Percentiles rank a stretch among this genome's conserved stretches.
Evolutionary conservation across 1,284 basidiomycete species (phyloP).

Genomic region (Sphaerobolus stellatus): DNA sequence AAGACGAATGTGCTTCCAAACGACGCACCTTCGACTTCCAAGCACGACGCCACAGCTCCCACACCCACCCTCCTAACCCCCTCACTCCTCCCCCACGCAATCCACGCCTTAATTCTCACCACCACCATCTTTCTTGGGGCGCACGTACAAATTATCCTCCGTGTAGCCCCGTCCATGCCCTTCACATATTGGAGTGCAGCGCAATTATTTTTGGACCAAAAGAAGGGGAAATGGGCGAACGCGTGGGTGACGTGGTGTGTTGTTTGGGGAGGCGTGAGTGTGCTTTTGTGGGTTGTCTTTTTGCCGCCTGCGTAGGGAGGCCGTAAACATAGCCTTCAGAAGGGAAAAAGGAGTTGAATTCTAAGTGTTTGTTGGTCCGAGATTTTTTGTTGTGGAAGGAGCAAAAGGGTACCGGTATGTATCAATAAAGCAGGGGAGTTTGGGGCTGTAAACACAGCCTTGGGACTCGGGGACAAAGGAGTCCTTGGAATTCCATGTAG

Average conservation of each 20-base stretch:
- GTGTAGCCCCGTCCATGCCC: slow-evolving; percentile 78
- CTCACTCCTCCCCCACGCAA: slow-evolving; percentile 59
- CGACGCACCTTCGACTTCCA: too few species aligned
- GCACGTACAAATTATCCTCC: slow-evolving; percentile 89
- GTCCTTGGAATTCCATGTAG: too few species aligned
- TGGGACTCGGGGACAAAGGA: too few species aligned
- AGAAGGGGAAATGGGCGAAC: slow-evolving; percentile 42
- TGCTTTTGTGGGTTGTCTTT: slow-evolving; percentile 84
- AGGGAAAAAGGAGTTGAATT: too few species aligned
- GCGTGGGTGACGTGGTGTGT: slow-evolving; percentile 72
- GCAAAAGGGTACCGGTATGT: too few species aligned
- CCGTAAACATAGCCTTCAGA: too few species aligned
- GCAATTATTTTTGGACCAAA: slow-evolving; percentile 55
- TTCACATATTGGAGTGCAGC: slow-evolving; percentile 84
- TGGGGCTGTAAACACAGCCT: too few species aligned
- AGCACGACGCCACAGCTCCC: too few species aligned
- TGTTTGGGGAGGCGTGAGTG: slow-evolving; percentile 70
- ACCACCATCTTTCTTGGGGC: slow-evolving; percentile 73
- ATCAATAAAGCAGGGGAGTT: too few species aligned
- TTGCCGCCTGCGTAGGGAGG: slow-evolving; percentile 80
- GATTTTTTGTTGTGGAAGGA: too few species aligned
- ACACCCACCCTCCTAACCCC: slow-evolving; percentile 32
- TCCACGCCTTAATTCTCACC: slow-evolving; percentile 64
- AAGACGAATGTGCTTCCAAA: too few species aligned
- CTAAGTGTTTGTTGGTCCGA: too few species aligned